Evolutionary conservation across 192 early-diverging fungal genomes (phyloP).

Genomic region (Cladochytrium replicatum): DNA sequence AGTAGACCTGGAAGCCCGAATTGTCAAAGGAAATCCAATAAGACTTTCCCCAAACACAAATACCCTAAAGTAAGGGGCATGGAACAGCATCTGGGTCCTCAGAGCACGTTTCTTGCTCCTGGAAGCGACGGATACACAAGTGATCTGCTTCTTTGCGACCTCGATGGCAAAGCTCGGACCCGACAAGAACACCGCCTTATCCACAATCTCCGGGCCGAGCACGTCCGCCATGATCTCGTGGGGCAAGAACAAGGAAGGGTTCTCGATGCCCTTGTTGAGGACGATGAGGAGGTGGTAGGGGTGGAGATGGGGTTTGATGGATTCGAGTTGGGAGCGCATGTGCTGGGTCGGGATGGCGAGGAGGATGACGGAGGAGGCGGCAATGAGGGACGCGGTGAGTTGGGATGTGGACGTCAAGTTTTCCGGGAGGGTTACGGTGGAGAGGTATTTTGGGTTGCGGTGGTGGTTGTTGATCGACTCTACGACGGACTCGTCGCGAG

Average conservation of each 20-base stretch:
- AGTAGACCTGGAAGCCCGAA: slow-evolving; percentile 43
- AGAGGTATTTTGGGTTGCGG: slow-evolving; percentile 33
- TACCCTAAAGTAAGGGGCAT: slow-evolving; percentile 40
- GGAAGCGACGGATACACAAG: slow-evolving; percentile 36
- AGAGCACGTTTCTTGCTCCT: slow-evolving; percentile 12
- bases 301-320: slow-evolving; percentile 23
- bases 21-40: too few species aligned
- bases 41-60: too few species aligned
- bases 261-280: slow-evolving; percentile 48
- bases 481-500: slow-evolving; percentile 26
- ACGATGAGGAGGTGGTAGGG: slow-evolving; percentile 36
- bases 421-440: slow-evolving; percentile 12
- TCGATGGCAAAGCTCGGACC: slow-evolving; percentile 43
- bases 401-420: slow-evolving; percentile 26
- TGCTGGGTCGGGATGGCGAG: slow-evolving; percentile 42
- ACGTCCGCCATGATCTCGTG: slow-evolving; percentile 32
- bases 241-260: slow-evolving; percentile 22
- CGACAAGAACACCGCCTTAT: slow-evolving; percentile 29
- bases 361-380: slow-evolving; percentile 24
- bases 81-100: slow-evolving; percentile 33
- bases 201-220: slow-evolving; percentile 24
- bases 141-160: slow-evolving; percentile 33
- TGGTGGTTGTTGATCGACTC: slow-evolving; percentile 28
- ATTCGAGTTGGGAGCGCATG: slow-evolving; percentile 30
- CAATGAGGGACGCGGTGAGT: slow-evolving; percentile 15